Base-by-base conservation (phyloP, 2,329 filamentous ascomycete species). In the Coniochaeta sp. region DNA sequence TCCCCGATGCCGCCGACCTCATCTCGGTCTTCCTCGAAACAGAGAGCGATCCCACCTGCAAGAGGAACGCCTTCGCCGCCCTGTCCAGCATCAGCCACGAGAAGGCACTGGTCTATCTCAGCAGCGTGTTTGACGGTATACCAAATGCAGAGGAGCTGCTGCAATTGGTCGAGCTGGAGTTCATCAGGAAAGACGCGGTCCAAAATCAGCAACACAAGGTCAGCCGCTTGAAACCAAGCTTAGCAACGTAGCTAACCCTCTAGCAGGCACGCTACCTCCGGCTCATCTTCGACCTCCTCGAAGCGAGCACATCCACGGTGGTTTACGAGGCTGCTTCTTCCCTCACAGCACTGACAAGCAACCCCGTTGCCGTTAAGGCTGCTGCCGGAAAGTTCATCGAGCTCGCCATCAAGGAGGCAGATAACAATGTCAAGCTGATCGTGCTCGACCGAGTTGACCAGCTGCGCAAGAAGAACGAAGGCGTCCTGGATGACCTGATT, bases 341-440 rank as follows among this genome's bases (percentile, higher is more conserved):
- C 14, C 82, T 99, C 60, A 98, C 93, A 7, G 88, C 93, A 1
- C 84, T 99, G 58, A 99, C 95, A 22, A 96, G 86, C 75, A 99
- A 99, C 76, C 93, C 95, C 0, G 95, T 99, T 14, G 95, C 95
- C 19, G 93, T 99, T 62, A 99, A 98, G 78, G 95, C 95, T 28
- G 95, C 95, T 10, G 95, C 95, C 16, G 85, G 86, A 67, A 99
- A 99, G 72, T 95, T 99, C 73, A 96, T 98, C 65, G 95, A 99
- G 74, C 81, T 99, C 9, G 92, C 90, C 72, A 97, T 99, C 73
- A 96, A 96, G 77, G 95, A 98, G 76, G 89, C 95, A 0, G 95
- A 99, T 74, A 99, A 99, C 80, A 99, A 99, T 71, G 95, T 99
- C 65, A 99, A 99, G 79, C 87, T 99, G 54, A 99, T 99, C 67